Percentiles rank a stretch among this genome's conserved stretches.
Conservation (phyloP, 2,329 filamentous ascomycete species). For the Phoma sp. region DNA sequence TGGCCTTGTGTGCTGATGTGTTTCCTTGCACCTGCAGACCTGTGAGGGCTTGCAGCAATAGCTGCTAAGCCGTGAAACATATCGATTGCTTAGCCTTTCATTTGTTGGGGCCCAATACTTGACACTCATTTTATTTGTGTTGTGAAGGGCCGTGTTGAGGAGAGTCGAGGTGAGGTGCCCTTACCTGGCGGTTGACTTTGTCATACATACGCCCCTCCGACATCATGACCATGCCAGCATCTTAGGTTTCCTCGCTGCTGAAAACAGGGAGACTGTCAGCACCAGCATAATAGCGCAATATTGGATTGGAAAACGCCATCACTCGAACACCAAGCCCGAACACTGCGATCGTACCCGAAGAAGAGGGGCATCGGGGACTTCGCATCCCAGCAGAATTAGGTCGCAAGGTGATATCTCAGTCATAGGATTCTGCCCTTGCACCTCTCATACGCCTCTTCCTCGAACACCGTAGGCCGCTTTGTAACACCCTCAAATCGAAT, state of each 20-base stretch:
- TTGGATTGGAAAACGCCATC: background rate
- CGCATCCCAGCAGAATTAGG: too few species aligned
- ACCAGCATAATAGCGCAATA: background rate
- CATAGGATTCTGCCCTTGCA: slow-evolving; percentile 24
- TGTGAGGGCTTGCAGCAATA: slow-evolving; percentile 9
- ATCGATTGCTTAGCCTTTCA: background rate
- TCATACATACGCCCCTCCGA: slow-evolving; percentile 9
- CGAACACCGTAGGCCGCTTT: slow-evolving; percentile 52
- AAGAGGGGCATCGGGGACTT: too few species aligned
- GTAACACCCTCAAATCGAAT: slow-evolving; percentile 55
- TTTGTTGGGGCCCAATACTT: slow-evolving; percentile 10
- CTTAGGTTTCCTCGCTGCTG: background rate
- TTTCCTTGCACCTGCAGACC: slow-evolving; percentile 11
- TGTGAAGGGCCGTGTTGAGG: slow-evolving; percentile 6
- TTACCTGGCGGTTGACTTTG: slow-evolving; percentile 10
- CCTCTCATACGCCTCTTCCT: slow-evolving; percentile 31
- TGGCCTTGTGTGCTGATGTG: background rate
- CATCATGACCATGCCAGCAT: background rate
- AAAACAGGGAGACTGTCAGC: slow-evolving; percentile 6
- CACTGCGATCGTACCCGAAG: too few species aligned
- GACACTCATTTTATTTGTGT: slow-evolving; percentile 8
- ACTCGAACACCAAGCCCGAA: background rate
- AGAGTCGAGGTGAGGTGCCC: slow-evolving; percentile 5
- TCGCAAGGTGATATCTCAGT: background rate
- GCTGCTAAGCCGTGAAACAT: slow-evolving; percentile 10